These are phyloP conservation scores for Saccharomycopsis sp. DNA, from an alignment of 805 yeast genomes.

Conservation along the genomic window DNA sequence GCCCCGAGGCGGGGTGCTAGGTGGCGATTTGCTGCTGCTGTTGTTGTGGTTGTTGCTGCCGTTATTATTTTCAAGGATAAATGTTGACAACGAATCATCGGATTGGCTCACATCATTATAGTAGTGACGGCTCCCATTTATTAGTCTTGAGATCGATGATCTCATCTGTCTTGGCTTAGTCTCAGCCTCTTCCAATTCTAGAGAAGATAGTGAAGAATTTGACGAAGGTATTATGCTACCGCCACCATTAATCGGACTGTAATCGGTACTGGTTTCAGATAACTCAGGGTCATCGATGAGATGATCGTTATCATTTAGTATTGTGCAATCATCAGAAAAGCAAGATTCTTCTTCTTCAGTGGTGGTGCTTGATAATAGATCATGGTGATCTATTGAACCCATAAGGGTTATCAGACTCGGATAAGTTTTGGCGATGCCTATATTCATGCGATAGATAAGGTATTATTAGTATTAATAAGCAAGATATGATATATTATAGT, in stretches of 20 bases:
- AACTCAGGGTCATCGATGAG: constrained; percentile 2
- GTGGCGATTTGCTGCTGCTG: not conserved
- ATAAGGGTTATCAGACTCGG: not conserved
- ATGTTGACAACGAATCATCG: not conserved
- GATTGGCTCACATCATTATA: not conserved
- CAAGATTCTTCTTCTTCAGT: constrained; percentile 1
- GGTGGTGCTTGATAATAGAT: not conserved
- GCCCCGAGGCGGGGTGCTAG: constrained; percentile 1
- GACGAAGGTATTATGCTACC: constrained; percentile 4
- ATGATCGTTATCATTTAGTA: too few relatives aligned
- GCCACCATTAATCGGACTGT: constrained; percentile 1
- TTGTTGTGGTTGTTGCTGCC: not conserved
- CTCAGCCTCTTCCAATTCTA: constrained; percentile 5
- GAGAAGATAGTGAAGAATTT: constrained; percentile 13
- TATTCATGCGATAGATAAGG: too few relatives aligned
- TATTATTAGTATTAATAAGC: too few relatives aligned
- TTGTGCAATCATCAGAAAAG: constrained; percentile 8
- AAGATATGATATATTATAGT: too few relatives aligned
- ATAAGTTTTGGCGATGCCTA: not conserved
- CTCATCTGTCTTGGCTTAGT: not conserved
- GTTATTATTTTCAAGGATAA: constrained; percentile 2
- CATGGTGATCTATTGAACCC: not conserved
- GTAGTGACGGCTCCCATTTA: not conserved
- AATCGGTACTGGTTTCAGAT: constrained; percentile 2
- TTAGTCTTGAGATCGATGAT: not conserved